A percentile compares a stretch with the other conserved stretches of the same genome.
Conservation (phyloP, 2,329 filamentous ascomycete genomes). For the Cercospora canescens region DNA sequence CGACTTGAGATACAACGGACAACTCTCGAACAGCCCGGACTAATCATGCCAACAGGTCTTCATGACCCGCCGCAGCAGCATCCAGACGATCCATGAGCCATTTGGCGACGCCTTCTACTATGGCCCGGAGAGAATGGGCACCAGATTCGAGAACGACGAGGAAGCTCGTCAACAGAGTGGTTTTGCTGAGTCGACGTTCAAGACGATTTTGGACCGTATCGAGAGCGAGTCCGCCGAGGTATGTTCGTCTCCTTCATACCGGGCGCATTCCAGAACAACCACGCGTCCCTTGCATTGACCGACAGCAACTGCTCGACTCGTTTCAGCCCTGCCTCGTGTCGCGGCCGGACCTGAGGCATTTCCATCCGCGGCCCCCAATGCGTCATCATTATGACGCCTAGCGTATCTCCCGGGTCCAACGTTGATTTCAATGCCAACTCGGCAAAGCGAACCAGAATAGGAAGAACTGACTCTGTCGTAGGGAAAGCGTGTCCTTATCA, state of each 20-base stretch:
- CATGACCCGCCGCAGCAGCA: constrained; percentile 83
- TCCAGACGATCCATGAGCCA: constrained; percentile 88
- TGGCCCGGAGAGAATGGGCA: constrained; percentile 82
- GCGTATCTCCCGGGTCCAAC: not conserved
- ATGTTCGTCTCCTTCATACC: constrained; percentile 20
- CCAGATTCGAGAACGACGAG: constrained; percentile 73
- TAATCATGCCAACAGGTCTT: constrained; percentile 67
- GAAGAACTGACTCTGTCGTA: constrained; percentile 41
- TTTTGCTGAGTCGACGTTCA: constrained; percentile 69
- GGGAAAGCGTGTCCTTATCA: constrained; percentile 95
- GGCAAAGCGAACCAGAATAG: not conserved
- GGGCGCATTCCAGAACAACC: constrained; percentile 6
- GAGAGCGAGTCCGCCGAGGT: constrained; percentile 74
- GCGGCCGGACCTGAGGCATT: not conserved
- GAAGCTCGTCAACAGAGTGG: constrained; percentile 57
- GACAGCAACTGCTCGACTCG: not conserved
- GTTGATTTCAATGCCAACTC: not conserved
- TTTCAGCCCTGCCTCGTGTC: not conserved
- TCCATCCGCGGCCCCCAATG: not conserved
- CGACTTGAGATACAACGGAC: not conserved
- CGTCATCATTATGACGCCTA: not conserved
- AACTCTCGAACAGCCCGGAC: constrained; percentile 7
- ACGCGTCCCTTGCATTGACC: not conserved
- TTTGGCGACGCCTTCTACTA: constrained; percentile 98
- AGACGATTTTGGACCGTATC: constrained; percentile 74